Conservation (phyloP, 164 flowering plant genomes). For the Stephania cephalantha region DNA sequence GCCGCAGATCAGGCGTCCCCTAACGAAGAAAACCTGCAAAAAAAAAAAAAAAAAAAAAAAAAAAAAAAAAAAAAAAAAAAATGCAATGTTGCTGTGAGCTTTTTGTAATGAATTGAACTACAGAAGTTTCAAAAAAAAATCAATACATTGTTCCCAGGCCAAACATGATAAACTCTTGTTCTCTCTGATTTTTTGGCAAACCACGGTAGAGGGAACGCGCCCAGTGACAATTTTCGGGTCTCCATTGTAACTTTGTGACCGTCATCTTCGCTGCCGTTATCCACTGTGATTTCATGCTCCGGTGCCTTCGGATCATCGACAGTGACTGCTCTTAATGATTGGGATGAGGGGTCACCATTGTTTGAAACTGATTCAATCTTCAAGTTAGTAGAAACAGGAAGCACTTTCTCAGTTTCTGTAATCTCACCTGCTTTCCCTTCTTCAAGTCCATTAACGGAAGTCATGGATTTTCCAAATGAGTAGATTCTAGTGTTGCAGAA, state of each 20-base stretch:
- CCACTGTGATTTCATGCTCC: not conserved
- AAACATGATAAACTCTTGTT: slow-evolving; percentile 34
- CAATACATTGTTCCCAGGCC: slow-evolving; percentile 50
- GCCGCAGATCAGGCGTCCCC: slow-evolving; percentile 45
- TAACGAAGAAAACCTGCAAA: slow-evolving; percentile 45
- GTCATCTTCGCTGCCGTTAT: not conserved
- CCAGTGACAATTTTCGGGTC: not conserved
- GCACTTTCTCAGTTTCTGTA: not conserved
- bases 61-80: not conserved
- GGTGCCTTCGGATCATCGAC: not conserved
- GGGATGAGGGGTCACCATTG: not conserved
- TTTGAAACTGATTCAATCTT: not conserved
- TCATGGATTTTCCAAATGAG: not conserved
- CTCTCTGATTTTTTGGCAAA: slow-evolving; percentile 41
- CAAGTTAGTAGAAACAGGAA: not conserved
- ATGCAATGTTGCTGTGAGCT: not conserved
- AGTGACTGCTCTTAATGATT: no score
- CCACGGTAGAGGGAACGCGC: not conserved
- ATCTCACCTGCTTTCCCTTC: not conserved
- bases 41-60: not conserved
- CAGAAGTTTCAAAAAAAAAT: not conserved
- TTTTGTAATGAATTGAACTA: not conserved
- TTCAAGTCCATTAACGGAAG: not conserved
- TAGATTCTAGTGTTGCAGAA: not conserved
- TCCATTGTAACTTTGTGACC: not conserved